A percentile compares a stretch with the other conserved stretches of the same genome.
Conservation (phyloP, 2,329 filamentous ascomycete genomes). For the Cordyceps fumosorosea region DNA sequence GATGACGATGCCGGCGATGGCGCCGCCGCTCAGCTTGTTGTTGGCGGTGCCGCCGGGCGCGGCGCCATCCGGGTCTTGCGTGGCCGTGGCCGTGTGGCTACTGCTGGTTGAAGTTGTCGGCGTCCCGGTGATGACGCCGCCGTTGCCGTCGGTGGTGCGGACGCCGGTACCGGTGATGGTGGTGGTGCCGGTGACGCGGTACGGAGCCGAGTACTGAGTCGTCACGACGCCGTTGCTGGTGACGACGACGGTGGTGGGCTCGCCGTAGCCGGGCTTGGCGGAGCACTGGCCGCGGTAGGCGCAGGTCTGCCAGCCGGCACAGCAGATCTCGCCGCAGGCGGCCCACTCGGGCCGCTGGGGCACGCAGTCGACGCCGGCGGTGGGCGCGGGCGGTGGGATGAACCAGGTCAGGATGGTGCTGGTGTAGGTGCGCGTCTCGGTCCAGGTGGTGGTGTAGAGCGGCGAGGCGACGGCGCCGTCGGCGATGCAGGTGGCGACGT, state of each 20-base stretch:
- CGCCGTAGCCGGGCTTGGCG: conserved; percentile 42
- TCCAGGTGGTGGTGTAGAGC: conserved; percentile 53
- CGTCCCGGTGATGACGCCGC: conserved; percentile 36
- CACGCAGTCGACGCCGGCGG: conserved; percentile 41
- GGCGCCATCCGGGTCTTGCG: conserved; percentile 30
- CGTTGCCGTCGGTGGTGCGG: conserved; percentile 36
- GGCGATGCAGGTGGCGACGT: conserved; percentile 43
- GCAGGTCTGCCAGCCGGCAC: conserved; percentile 63
- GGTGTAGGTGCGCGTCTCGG: conserved; percentile 53
- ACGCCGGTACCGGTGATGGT: conserved; percentile 47
- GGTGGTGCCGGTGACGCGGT: conserved; percentile 48
- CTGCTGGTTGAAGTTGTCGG: conserved; percentile 36
- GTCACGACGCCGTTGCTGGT: conserved; percentile 43
- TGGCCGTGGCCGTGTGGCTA: conserved; percentile 28
- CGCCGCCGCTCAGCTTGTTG: conserved; percentile 57
- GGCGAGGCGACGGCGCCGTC: conserved; percentile 27
- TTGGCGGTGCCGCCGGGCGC: conserved; percentile 32
- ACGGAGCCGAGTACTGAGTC: conserved; percentile 46
- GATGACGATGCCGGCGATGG: conserved; percentile 76
- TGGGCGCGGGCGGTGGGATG: conserved; percentile 38
- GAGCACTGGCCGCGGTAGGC: conserved; percentile 51
- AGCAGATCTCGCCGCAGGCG: conserved; percentile 64
- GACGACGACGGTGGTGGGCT: conserved; percentile 35
- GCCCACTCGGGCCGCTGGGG: conserved; percentile 48
- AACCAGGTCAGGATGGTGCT: conserved; percentile 49